Evolutionary conservation across 352 stramenopile species (phyloP).

Genomic region (Halophytophthora batemanensis): DNA sequence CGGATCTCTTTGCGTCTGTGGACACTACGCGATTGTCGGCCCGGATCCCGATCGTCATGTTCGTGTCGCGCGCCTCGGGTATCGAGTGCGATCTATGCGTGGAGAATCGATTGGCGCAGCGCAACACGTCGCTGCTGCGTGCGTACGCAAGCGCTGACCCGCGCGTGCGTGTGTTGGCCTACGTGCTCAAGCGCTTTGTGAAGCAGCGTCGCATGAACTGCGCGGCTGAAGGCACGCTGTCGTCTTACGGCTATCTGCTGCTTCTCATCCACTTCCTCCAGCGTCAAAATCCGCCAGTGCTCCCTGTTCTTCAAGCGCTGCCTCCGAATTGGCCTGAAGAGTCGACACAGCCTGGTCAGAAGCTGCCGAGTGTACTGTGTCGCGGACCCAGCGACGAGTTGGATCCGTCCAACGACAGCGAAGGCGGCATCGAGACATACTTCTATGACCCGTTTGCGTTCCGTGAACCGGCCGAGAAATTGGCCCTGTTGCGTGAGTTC

Average conservation of each 20-base stretch:
- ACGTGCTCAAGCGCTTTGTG: slow-evolving; percentile 80
- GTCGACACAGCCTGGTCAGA: slow-evolving; percentile 18
- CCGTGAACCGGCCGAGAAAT: slow-evolving; percentile 40
- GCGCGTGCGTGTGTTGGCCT: slow-evolving; percentile 77
- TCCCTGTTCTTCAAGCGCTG: slow-evolving; percentile 74
- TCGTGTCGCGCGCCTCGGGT: slow-evolving; percentile 78
- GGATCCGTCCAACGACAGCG: slow-evolving; percentile 21
- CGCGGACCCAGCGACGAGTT: slow-evolving; percentile 46
- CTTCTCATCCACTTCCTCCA: slow-evolving; percentile 86
- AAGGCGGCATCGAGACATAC: slow-evolving; percentile 66
- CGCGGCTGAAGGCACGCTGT: slow-evolving; percentile 74
- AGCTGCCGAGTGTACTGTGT: slow-evolving; percentile 51
- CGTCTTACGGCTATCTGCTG: slow-evolving; percentile 82
- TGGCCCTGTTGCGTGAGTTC: slow-evolving; percentile 38
- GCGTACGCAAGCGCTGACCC: slow-evolving; percentile 87
- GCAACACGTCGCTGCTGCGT: slow-evolving; percentile 95
- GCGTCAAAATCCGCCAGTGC: slow-evolving; percentile 56
- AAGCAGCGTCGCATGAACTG: slow-evolving; percentile 85
- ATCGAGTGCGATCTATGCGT: slow-evolving; percentile 87
- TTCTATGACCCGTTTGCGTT: slow-evolving; percentile 80
- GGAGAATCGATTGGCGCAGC: slow-evolving; percentile 96
- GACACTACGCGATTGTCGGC: slow-evolving; percentile 89
- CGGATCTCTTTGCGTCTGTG: slow-evolving; percentile 64
- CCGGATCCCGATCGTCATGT: slow-evolving; percentile 98
- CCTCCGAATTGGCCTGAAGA: slow-evolving; percentile 45